Percentiles rank a stretch among this genome's conserved stretches.
Conservation (phyloP, 1,284 basidiomycete species). For the Apiotrichum sp. region DNA sequence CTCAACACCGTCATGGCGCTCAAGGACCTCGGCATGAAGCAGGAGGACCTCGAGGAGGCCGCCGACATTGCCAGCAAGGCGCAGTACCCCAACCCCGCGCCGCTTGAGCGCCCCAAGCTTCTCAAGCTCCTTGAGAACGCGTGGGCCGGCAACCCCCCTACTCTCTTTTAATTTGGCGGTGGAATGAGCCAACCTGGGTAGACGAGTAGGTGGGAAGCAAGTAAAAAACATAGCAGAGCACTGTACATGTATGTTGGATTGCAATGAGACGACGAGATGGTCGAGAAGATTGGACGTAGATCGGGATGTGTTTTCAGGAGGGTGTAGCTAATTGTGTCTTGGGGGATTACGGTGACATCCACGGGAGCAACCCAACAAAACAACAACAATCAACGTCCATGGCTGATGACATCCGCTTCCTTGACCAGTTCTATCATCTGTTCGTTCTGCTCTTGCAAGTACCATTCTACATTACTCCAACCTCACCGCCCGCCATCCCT, state of each 20-base stretch:
- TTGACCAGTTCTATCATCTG: too few species aligned
- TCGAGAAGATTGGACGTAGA: too few species aligned
- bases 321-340: too few species aligned
- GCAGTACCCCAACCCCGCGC: slow-evolving; percentile 51
- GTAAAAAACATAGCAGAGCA: too few species aligned
- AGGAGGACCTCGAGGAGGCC: slow-evolving; percentile 49
- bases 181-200: not conserved
- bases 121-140: slow-evolving; percentile 31
- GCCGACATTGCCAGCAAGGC: slow-evolving; percentile 49
- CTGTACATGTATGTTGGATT: not conserved
- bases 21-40: slow-evolving; percentile 49
- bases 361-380: too few species aligned
- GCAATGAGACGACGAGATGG: too few species aligned
- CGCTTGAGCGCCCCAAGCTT: slow-evolving; percentile 46
- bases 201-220: not conserved
- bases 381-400: not conserved
- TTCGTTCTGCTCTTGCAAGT: too few species aligned
- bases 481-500: too few species aligned
- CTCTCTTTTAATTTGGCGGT: not conserved
- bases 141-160: slow-evolving; percentile 15
- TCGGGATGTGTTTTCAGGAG: too few species aligned
- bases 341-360: too few species aligned
- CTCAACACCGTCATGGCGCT: slow-evolving; percentile 47
- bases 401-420: too few species aligned
- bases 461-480: too few species aligned